Percentiles rank a stretch among this genome's conserved stretches.
These are phyloP conservation scores for Coniferiporia sulphurascens DNA, from an alignment of 1,284 basidiomycete genomes.

Conservation along the genomic window DNA sequence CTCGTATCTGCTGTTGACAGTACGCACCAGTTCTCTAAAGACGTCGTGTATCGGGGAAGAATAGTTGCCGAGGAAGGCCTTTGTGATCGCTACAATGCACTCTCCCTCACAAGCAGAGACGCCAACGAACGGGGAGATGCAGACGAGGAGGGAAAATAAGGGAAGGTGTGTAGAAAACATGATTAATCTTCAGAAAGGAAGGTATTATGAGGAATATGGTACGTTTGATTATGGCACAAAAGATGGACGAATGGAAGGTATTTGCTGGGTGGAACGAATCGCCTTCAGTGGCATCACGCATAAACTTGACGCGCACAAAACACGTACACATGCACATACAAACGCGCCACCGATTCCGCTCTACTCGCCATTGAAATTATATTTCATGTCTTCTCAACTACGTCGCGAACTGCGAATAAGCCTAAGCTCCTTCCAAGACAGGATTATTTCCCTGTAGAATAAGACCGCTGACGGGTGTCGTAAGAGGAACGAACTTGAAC, in stretches of 20 bases:
- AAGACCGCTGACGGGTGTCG: too few relatives aligned
- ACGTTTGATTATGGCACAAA: background rate
- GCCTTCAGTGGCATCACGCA: too few relatives aligned
- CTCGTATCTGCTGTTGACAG: background rate
- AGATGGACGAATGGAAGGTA: too few relatives aligned
- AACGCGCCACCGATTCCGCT: background rate
- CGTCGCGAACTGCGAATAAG: too few relatives aligned
- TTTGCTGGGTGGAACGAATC: too few relatives aligned
- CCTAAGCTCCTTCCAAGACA: too few relatives aligned
- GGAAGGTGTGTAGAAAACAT: conserved; percentile 9
- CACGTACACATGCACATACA: background rate
- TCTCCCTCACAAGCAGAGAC: conserved; percentile 57
- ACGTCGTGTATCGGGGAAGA: conserved; percentile 34
- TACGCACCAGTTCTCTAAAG: conserved; percentile 37
- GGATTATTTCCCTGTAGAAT: too few relatives aligned
- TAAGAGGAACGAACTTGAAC: too few relatives aligned
- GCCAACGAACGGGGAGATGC: background rate
- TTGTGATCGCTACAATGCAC: conserved; percentile 56
- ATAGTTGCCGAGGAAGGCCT: conserved; percentile 50
- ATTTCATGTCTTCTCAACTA: too few relatives aligned
- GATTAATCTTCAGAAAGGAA: background rate
- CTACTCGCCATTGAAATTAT: too few relatives aligned
- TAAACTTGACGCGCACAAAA: background rate
- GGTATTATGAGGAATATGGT: background rate
- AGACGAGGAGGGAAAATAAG: background rate